A percentile compares a stretch with the other conserved stretches of the same genome.
phyloP scores from a whole-genome alignment of 2,329 filamentous ascomycete species.

The Aureobasidium sp. region DNA sequence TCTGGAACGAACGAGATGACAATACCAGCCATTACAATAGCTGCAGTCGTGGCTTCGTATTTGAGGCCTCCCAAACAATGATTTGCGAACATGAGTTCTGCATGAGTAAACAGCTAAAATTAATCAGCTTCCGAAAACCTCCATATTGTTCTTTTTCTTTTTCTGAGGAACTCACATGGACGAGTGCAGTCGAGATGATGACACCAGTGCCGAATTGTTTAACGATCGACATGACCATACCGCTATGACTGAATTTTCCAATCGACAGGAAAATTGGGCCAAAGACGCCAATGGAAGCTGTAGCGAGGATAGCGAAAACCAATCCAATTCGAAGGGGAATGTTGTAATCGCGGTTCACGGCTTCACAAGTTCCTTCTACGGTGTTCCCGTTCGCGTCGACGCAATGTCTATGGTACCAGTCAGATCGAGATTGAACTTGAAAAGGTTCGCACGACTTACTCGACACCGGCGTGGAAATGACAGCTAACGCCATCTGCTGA shows the following conservation, averaged over 20 bases:
- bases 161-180: slow-evolving; percentile 47
- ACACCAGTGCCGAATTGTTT: slow-evolving; percentile 69
- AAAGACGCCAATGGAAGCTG: slow-evolving; percentile 63
- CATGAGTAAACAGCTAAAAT: slow-evolving; percentile 62
- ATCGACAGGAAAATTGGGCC: slow-evolving; percentile 57
- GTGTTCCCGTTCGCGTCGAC: slow-evolving; percentile 39
- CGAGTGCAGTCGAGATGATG: slow-evolving; percentile 63
- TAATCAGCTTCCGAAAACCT: background rate
- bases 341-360: slow-evolving; percentile 54
- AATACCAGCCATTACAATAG: slow-evolving; percentile 66
- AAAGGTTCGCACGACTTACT: slow-evolving; percentile 46
- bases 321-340: slow-evolving; percentile 62
- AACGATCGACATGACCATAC: slow-evolving; percentile 53
- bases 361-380: slow-evolving; percentile 39
- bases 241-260: slow-evolving; percentile 44
- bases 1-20: slow-evolving; percentile 68
- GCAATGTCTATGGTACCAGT: slow-evolving; percentile 46
- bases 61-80: slow-evolving; percentile 58
- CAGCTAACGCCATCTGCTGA: slow-evolving; percentile 40
- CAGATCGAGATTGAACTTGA: slow-evolving; percentile 18
- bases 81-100: slow-evolving; percentile 64
- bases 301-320: slow-evolving; percentile 63
- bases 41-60: slow-evolving; percentile 63
- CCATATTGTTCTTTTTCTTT: background rate
- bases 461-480: slow-evolving; percentile 69